These are phyloP conservation scores for Pseudogymnoascus sp. DNA, from an alignment of 2,329 filamentous ascomycete genomes.

Conservation along the genomic window DNA sequence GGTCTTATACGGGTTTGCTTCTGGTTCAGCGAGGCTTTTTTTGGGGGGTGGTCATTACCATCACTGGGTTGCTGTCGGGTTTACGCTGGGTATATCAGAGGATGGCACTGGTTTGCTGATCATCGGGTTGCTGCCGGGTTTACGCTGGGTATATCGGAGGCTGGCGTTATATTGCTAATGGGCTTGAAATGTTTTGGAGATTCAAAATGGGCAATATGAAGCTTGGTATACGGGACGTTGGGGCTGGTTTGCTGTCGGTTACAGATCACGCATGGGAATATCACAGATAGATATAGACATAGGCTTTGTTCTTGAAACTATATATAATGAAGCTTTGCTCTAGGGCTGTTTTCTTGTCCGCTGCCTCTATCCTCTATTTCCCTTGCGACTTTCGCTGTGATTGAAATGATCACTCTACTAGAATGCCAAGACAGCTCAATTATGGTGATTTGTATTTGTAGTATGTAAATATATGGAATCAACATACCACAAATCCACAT, in stretches of 20 bases:
- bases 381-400: too few species aligned
- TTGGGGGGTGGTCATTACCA: not conserved
- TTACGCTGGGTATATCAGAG: not conserved
- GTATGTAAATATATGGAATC: not conserved
- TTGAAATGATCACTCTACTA: too few species aligned
- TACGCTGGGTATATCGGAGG: not conserved
- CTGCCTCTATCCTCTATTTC: too few species aligned
- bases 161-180: not conserved
- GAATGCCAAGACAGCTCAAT: not conserved
- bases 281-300: not conserved
- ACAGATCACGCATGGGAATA: constrained; percentile 30
- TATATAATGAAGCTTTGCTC: not conserved
- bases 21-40: not conserved
- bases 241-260: constrained; percentile 46
- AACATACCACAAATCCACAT: too few species aligned
- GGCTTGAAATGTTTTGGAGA: not conserved
- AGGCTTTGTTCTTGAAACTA: not conserved
- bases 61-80: not conserved
- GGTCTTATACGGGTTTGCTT: not conserved
- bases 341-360: too few species aligned
- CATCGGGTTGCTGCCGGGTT: not conserved
- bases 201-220: not conserved
- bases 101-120: too few species aligned
- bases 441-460: too few species aligned
- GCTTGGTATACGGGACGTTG: not conserved